A percentile compares a stretch with the other conserved stretches of the same genome.
Evolutionary conservation across 345 rosid genomes (phyloP).

Genomic region (Sisymbrium irio): DNA sequence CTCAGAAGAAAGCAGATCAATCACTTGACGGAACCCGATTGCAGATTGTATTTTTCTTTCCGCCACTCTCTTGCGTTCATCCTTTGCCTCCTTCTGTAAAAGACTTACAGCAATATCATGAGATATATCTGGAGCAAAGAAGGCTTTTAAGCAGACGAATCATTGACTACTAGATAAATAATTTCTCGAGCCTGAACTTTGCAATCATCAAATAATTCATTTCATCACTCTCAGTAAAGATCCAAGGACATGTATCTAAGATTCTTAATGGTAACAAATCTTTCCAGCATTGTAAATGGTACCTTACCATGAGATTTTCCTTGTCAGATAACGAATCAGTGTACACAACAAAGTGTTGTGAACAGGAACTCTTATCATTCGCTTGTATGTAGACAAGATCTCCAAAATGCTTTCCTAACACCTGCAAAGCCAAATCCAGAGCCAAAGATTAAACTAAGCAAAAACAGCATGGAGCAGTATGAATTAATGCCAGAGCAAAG

Average conservation of each 20-base stretch:
- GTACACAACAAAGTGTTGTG: conserved; percentile 58
- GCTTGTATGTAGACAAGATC: conserved; percentile 58
- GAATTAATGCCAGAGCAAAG: neutral
- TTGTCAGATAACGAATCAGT: conserved; percentile 62
- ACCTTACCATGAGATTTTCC: conserved; percentile 65
- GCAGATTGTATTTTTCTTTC: conserved; percentile 63
- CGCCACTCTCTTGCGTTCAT: conserved; percentile 47
- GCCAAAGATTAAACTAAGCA: neutral
- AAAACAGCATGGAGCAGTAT: neutral
- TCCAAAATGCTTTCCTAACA: conserved; percentile 62
- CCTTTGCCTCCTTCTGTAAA: conserved; percentile 68
- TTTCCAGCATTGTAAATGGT: neutral
- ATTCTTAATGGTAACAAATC: neutral
- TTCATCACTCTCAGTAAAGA: neutral
- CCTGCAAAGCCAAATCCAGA: conserved; percentile 40
- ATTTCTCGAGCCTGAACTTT: neutral
- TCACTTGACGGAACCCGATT: conserved; percentile 83
- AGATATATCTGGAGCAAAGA: neutral
- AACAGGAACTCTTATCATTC: conserved; percentile 37
- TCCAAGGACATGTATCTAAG: neutral
- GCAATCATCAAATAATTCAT: neutral
- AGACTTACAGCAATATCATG: neutral
- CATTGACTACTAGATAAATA: conserved; percentile 1
- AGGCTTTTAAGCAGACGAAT: neutral
- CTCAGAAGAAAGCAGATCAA: conserved; percentile 82